Evolutionary conservation across 1,284 basidiomycete genomes (phyloP).

Genomic region (Rhodotorula sp.): DNA sequence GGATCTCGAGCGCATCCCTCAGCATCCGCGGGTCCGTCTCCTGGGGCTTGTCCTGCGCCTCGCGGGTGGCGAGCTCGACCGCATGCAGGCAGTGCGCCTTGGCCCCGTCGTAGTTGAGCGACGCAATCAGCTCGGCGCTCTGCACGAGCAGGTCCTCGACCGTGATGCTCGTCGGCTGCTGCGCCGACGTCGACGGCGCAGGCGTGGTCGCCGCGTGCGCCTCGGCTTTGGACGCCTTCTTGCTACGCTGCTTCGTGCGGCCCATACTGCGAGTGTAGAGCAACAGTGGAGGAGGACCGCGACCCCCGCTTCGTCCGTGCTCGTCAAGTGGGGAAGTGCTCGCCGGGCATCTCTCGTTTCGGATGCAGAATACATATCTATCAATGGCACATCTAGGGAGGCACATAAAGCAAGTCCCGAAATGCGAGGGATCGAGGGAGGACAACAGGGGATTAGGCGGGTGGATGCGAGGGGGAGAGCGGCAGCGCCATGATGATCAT

Average conservation of each 20-base stretch:
- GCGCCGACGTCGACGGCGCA: constrained; percentile 9
- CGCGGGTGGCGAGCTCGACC: constrained; percentile 59
- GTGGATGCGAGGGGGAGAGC: too few species aligned
- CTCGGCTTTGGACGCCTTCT: constrained; percentile 40
- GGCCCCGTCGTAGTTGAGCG: constrained; percentile 82
- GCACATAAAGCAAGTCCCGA: too few species aligned
- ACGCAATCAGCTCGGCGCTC: constrained; percentile 72
- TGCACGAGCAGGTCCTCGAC: constrained; percentile 66
- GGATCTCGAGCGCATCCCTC: constrained; percentile 42
- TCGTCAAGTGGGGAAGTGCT: not conserved
- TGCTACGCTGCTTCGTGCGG: constrained; percentile 49
- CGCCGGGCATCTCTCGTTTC: too few species aligned
- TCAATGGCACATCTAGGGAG: too few species aligned
- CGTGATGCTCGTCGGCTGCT: constrained; percentile 33
- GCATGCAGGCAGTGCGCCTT: constrained; percentile 69
- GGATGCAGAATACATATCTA: too few species aligned
- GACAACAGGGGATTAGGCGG: too few species aligned
- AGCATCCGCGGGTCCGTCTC: constrained; percentile 58
- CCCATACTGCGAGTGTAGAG: not conserved
- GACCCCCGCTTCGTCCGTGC: not conserved
- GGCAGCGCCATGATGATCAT: not conserved
- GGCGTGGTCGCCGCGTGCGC: constrained; percentile 3
- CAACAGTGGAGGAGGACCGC: too few species aligned
- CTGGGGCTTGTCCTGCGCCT: constrained; percentile 49
- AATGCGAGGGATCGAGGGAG: too few species aligned